A percentile compares a stretch with the other conserved stretches of the same genome.
Evolutionary conservation across 1,284 basidiomycete genomes (phyloP).

Genomic region (Cystobasidium pallidum): DNA sequence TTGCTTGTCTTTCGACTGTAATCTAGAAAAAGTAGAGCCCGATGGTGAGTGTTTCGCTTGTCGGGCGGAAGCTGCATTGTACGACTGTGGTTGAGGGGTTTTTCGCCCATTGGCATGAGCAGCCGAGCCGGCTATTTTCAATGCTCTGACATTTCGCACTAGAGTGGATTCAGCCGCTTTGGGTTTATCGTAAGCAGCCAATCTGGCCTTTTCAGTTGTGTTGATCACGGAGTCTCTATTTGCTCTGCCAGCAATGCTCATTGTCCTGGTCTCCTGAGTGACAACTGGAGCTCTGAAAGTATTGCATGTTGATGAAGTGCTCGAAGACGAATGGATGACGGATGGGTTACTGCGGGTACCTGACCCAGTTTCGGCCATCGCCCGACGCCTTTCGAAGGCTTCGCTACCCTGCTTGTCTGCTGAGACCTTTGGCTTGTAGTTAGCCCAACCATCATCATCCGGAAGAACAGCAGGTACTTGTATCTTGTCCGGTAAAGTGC

Average conservation of each 20-base stretch:
- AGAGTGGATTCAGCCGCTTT: not conserved
- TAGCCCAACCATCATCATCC: not conserved
- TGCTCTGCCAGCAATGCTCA: conserved; percentile 9
- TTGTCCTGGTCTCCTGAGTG: not conserved
- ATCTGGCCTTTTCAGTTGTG: not conserved
- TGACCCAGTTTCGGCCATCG: not conserved
- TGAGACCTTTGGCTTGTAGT: not conserved
- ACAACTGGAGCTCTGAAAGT: not conserved
- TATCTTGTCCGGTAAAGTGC: not conserved
- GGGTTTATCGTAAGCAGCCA: not conserved
- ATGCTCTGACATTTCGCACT: not conserved
- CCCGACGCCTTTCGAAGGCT: conserved; percentile 5
- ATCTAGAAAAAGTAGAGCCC: not conserved
- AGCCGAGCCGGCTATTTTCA: conserved; percentile 9
- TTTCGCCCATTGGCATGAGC: not conserved
- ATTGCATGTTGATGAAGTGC: not conserved
- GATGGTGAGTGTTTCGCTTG: not conserved
- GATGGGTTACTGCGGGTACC: not conserved
- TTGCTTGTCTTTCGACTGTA: not conserved
- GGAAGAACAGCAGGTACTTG: not conserved
- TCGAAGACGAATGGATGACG: not conserved
- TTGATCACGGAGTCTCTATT: not conserved
- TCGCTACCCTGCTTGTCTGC: not conserved
- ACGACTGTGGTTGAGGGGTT: not conserved
- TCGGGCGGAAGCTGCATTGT: not conserved